Conservation (phyloP, 2,329 filamentous ascomycete genomes). For the Calonectria pseudoreteaudii region DNA sequence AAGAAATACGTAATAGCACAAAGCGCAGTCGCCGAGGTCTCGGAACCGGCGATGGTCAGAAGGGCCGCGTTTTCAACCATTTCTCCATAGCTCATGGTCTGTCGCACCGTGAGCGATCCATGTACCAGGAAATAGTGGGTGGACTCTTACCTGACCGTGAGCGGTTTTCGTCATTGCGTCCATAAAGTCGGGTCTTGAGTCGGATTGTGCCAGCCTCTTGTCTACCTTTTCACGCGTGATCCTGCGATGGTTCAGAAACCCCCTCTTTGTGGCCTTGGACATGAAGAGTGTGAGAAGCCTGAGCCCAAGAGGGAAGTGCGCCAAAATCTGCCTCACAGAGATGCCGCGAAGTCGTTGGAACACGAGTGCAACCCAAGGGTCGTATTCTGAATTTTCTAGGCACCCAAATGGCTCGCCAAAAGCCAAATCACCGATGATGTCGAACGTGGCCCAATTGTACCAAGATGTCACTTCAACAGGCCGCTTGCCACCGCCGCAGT, state of each 20-base stretch:
- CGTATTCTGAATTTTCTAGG: slow-evolving; percentile 18
- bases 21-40: slow-evolving; percentile 8
- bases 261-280: background rate
- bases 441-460: slow-evolving; percentile 47
- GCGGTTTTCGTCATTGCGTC: background rate
- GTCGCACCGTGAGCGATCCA: background rate
- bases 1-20: background rate
- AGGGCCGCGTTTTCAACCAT: background rate
- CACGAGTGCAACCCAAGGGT: background rate
- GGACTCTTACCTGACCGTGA: background rate
- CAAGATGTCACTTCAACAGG: slow-evolving; percentile 41
- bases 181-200: background rate
- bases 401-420: slow-evolving; percentile 44
- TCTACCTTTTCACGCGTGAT: background rate
- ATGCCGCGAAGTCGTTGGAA: background rate
- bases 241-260: background rate
- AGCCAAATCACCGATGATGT: slow-evolving; percentile 44
- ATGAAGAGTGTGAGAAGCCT: background rate
- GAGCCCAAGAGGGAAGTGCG: background rate
- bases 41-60: background rate
- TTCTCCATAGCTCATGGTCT: background rate
- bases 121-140: too few relatives aligned
- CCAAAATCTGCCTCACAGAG: background rate
- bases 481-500: slow-evolving; percentile 16
- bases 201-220: background rate